phyloP scores from a whole-genome alignment of 129 eudicot genomes.

The Chrysanthemum seticuspe region DNA sequence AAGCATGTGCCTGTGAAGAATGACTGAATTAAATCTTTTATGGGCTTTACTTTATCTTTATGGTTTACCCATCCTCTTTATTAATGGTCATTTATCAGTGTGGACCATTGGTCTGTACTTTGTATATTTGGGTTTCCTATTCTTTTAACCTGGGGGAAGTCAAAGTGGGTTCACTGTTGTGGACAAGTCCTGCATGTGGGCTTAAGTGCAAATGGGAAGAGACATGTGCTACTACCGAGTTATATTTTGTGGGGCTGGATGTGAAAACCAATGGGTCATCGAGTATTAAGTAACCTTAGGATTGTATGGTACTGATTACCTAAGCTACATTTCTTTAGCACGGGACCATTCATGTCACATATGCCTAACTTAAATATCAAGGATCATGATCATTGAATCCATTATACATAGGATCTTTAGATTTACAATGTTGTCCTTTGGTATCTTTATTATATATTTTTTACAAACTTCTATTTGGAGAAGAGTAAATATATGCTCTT shows the following conservation, averaged over 20 bases:
- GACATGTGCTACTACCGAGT: background rate
- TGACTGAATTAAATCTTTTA: too few relatives aligned
- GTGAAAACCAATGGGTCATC: background rate
- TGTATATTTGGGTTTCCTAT: too few relatives aligned
- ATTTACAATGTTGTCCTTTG: background rate
- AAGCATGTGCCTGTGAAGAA: background rate
- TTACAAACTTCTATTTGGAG: background rate
- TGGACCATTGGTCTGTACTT: background rate
- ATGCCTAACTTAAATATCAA: background rate
- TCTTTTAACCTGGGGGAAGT: background rate
- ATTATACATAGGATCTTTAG: background rate
- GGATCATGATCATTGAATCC: background rate
- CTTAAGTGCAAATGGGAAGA: background rate
- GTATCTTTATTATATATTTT: background rate
- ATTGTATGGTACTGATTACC: background rate
- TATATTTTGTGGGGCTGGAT: background rate
- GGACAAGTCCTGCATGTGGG: background rate
- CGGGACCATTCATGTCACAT: background rate
- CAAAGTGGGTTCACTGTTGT: background rate
- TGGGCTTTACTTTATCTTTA: too few relatives aligned
- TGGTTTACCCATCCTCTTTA: too few relatives aligned
- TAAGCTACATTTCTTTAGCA: background rate
- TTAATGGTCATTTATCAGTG: background rate
- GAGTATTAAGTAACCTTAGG: background rate
- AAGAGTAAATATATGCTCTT: too few relatives aligned